Evolutionary conservation across 306 rosid genomes (phyloP), one percentile per base, ranked within the genome.

Genomic region (Vigna reflexopilosa): DNA sequence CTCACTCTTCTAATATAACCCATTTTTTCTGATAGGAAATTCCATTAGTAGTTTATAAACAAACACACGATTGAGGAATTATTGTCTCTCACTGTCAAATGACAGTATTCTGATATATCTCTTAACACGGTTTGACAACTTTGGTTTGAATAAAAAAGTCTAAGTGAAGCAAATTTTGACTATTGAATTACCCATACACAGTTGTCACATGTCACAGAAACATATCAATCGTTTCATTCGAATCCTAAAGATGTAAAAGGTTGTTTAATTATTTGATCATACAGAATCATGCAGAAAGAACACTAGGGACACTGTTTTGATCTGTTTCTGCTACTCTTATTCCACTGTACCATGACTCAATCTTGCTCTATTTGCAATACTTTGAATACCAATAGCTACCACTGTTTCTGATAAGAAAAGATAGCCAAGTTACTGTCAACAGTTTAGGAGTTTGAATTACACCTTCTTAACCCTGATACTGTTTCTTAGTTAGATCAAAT

Each of bases 31-130:
- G 47, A 42, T 42, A 30, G 15, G 14, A 63, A 16, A 36, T 64
- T 36, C 5, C 8, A 15, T n/a, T 16, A 15, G 48, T 16, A 59
- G 17, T 59, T 12, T 13, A 26, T 28, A 61, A 3, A 2, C 7
- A 14, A 32, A 63, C 69, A 36, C 14, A 36, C 26, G 47, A 1
- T 63, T 16, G 14, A 36, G 69, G 69, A 63, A 63, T 36, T 63
- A 34, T 63, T 36, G 48, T 63, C 69, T 63, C 47, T 63, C 69
- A 63, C 69, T 36, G 15, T 63, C 47, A 63, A 63, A 63, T 62
- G 13, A 62, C 12, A 62, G 47, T 62, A 32, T 34, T 62, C 13
- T 63, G 69, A 16, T 34, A 63, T 15, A 36, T 62, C 20, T 62
- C 20, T 5, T 6, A 14, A 30, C 7, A 63, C 12, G 0, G 26